phyloP scores from a whole-genome alignment of 2,329 filamentous ascomycete genomes.

The Ceratocystis ficicola region DNA sequence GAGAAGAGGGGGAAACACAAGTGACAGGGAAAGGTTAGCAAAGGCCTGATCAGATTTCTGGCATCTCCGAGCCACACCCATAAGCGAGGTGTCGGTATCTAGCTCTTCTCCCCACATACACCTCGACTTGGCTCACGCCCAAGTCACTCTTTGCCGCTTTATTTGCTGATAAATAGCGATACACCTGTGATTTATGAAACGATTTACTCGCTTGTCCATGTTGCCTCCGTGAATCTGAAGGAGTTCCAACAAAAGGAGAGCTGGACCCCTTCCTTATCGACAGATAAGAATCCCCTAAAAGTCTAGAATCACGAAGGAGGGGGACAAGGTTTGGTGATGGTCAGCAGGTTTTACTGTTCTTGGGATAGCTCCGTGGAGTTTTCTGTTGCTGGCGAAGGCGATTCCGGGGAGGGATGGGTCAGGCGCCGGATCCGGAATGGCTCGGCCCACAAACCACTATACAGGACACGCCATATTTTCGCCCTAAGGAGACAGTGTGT shows the following conservation, averaged over 20 bases:
- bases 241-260: neutral
- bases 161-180: slow-evolving; percentile 2
- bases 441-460: neutral
- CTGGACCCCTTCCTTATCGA: slow-evolving; percentile 5
- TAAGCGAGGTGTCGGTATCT: neutral
- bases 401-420: neutral
- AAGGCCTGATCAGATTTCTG: neutral
- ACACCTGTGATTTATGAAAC: neutral
- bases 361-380: neutral
- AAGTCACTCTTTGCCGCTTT: neutral
- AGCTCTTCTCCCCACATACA: neutral
- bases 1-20: neutral
- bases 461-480: neutral
- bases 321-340: neutral
- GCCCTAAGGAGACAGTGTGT: neutral
- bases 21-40: neutral
- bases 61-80: neutral
- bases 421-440: slow-evolving; percentile 1
- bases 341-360: neutral
- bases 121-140: neutral
- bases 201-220: neutral
- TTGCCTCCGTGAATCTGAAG: neutral
- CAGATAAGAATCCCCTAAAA: neutral
- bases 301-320: neutral
- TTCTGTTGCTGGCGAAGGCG: neutral